These are phyloP conservation scores for Stylosanthes scabra DNA, from an alignment of 331 rosid genomes.

Conservation along the genomic window DNA sequence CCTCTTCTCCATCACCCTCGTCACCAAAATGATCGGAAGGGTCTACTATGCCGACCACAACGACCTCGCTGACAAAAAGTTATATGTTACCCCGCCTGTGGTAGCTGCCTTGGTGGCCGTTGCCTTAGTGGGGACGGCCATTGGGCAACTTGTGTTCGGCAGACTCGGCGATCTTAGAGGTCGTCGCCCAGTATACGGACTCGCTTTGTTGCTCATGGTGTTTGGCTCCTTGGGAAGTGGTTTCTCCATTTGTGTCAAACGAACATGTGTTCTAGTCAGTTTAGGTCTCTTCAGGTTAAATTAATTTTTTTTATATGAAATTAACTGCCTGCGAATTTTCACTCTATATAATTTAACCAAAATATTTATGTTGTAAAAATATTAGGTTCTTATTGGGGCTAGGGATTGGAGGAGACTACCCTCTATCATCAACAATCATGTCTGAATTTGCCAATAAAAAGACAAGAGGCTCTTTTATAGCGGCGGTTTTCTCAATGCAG, in stretches of 20 bases:
- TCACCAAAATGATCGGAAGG: constrained; percentile 56
- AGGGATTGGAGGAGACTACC: constrained; percentile 87
- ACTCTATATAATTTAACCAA: no score
- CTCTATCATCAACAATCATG: constrained; percentile 79
- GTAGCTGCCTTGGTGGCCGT: constrained; percentile 54
- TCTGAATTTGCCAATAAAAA: constrained; percentile 82
- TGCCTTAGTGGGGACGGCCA: constrained; percentile 55
- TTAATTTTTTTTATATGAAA: neutral
- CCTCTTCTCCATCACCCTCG: constrained; percentile 56
- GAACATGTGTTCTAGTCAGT: constrained; percentile 52
- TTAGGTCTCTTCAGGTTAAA: constrained; percentile 51
- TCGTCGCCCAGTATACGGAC: constrained; percentile 67
- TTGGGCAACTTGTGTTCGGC: constrained; percentile 68
- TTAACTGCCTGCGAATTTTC: no score
- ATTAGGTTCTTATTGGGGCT: constrained; percentile 63
- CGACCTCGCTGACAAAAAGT: neutral
- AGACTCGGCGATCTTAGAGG: constrained; percentile 65
- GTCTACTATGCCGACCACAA: constrained; percentile 46
- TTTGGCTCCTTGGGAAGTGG: constrained; percentile 62
- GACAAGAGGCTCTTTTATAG: constrained; percentile 81
- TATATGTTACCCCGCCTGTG: neutral
- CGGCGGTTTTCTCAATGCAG: constrained; percentile 85
- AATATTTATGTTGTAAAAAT: no score
- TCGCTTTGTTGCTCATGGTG: constrained; percentile 61
- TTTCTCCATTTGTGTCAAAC: constrained; percentile 60